These are phyloP conservation scores for Kodamaea ohmeri DNA, from an alignment of 1,139 yeast species.

Conservation along the genomic window DNA sequence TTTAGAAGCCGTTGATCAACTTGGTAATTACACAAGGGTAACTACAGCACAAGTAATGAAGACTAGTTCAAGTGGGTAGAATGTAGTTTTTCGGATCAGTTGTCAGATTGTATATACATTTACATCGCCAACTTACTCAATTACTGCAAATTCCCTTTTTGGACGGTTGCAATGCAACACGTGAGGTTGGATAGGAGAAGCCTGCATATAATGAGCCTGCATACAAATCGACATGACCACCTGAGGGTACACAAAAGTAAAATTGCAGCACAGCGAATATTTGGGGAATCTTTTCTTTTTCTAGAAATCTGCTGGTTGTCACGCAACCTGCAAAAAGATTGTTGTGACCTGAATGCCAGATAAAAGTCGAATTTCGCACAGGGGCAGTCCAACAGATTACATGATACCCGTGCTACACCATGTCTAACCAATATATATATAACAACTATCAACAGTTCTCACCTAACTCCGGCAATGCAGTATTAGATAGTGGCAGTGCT, in stretches of 20 bases:
- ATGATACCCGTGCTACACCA: slow-evolving; percentile 13
- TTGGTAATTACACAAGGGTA: too few species aligned
- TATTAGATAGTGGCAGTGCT: slow-evolving; percentile 9
- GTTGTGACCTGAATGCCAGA: slow-evolving; percentile 4
- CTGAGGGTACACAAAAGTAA: background rate
- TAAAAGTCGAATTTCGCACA: slow-evolving; percentile 3
- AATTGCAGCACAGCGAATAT: background rate
- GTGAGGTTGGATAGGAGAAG: slow-evolving; percentile 1
- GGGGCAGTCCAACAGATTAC: slow-evolving; percentile 1
- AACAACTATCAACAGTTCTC: slow-evolving; percentile 37
- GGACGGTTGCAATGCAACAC: slow-evolving; percentile 5
- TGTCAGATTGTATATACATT: too few species aligned
- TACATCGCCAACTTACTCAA: too few species aligned
- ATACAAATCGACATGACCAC: slow-evolving; percentile 2
- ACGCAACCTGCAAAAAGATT: slow-evolving; percentile 4
- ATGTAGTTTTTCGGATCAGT: too few species aligned
- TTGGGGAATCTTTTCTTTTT: slow-evolving; percentile 3
- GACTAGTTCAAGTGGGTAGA: too few species aligned
- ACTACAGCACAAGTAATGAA: too few species aligned
- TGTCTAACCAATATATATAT: slow-evolving; percentile 39
- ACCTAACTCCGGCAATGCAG: slow-evolving; percentile 26
- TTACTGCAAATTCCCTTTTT: slow-evolving; percentile 10
- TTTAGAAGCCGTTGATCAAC: too few species aligned
- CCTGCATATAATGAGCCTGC: background rate
- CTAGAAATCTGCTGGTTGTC: slow-evolving; percentile 1